phyloP scores from a whole-genome alignment of 73 alveolate genomes.

The Tetrahymena thermophila region DNA sequence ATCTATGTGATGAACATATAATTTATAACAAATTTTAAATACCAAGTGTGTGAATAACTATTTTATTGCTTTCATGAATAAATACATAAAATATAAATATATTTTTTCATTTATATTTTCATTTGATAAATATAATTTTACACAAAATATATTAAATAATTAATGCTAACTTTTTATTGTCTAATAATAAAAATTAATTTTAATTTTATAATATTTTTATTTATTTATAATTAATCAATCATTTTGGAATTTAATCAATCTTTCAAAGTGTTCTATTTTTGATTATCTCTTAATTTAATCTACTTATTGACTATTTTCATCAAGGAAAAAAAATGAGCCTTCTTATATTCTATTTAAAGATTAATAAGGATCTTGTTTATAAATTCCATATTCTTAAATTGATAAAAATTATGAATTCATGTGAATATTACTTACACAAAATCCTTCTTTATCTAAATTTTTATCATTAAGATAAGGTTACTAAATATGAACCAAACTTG shows the following conservation, averaged over 20 bases:
- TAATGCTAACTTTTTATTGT: too few relatives aligned
- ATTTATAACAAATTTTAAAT: too few relatives aligned
- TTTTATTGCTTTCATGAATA: too few relatives aligned
- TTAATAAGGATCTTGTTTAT: neutral
- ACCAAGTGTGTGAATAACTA: too few relatives aligned
- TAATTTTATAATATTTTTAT: too few relatives aligned
- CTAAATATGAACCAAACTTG: neutral
- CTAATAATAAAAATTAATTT: too few relatives aligned
- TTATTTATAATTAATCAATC: neutral
- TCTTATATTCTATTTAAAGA: neutral
- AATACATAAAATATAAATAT: too few relatives aligned
- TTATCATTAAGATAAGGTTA: neutral
- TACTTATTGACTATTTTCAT: neutral
- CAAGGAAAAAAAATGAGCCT: neutral
- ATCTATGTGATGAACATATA: too few relatives aligned
- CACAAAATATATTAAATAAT: too few relatives aligned
- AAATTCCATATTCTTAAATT: neutral
- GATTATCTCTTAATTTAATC: neutral
- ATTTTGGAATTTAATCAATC: neutral
- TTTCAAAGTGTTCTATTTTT: neutral
- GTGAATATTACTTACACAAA: neutral
- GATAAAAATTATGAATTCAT: neutral
- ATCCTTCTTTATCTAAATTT: neutral
- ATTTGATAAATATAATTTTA: too few relatives aligned
- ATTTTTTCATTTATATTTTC: too few relatives aligned